A percentile compares a stretch with the other conserved stretches of the same genome.
Evolutionary conservation across 129 eudicot species (phyloP).

Genomic region (Saussurea involucrata): DNA sequence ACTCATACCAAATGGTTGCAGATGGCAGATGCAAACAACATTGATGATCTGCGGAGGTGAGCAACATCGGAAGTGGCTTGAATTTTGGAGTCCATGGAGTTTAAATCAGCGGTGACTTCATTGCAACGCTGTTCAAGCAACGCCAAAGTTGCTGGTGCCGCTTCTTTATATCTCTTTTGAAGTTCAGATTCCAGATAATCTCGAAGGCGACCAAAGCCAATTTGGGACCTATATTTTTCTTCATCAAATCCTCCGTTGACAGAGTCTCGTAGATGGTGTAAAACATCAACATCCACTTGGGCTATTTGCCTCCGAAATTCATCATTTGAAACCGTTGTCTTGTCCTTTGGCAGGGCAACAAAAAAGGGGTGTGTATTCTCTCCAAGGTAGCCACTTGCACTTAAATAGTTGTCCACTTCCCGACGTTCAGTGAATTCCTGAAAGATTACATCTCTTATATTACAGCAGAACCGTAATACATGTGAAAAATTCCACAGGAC

Average conservation of each 20-base stretch:
- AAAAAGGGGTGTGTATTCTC: slow-evolving; percentile 73
- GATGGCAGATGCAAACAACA: slow-evolving; percentile 69
- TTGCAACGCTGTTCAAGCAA: slow-evolving; percentile 82
- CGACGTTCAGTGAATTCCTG: slow-evolving; percentile 86
- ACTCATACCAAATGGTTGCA: slow-evolving; percentile 67
- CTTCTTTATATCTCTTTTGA: slow-evolving; percentile 82
- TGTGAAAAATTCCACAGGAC: neutral
- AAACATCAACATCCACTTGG: slow-evolving; percentile 68
- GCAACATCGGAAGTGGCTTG: slow-evolving; percentile 77
- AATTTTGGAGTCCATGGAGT: slow-evolving; percentile 62
- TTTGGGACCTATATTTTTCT: slow-evolving; percentile 62
- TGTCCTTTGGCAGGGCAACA: slow-evolving; percentile 86
- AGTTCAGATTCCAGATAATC: slow-evolving; percentile 79
- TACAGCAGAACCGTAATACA: neutral
- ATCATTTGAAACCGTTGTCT: slow-evolving; percentile 60
- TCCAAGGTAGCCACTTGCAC: slow-evolving; percentile 92
- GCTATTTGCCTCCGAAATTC: slow-evolving; percentile 83
- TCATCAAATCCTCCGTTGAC: slow-evolving; percentile 84
- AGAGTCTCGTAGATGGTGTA: slow-evolving; percentile 54
- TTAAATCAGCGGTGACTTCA: slow-evolving; percentile 64
- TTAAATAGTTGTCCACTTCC: slow-evolving; percentile 86
- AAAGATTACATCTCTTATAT: neutral
- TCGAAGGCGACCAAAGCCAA: slow-evolving; percentile 74
- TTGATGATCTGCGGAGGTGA: slow-evolving; percentile 78
- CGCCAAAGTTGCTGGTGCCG: slow-evolving; percentile 84